Evolutionary conservation across 306 rosid species (phyloP), one percentile per base, ranked within the genome.

Genomic region (Vicia sativa): DNA sequence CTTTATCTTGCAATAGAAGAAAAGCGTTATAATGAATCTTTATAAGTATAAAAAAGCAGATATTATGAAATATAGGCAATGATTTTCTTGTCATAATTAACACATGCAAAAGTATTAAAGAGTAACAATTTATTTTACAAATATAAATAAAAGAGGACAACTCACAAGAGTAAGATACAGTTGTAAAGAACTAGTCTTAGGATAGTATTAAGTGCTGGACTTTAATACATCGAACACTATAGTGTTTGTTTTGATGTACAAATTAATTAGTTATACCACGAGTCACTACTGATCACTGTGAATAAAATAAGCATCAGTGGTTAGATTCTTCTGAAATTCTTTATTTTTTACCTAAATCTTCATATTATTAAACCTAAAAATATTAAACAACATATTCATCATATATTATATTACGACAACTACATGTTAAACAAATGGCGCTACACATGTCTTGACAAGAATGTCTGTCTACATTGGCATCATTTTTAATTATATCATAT

Each of bases 51-150:
- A 6, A n/a, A 37, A 64, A 59, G 65, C 6, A 18, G 5, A 25
- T 25, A 34, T n/a, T n/a, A 55, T 74, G 82, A 74, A 70, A 67
- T 61, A 14, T 65, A 69, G 77, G 78, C 68, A 74, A 56, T 52
- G 53, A 73, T 69, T 60, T 70, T 65, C 0, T 59, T 37, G 80
- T 31, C 72, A 74, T 52, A 43, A 67, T 65, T 54, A 10, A 43
- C 49, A 60, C 48, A 74, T 42, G 74, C 5, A 73, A 58, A 73
- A 73, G 15, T 9, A 25, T 15, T 48, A 72, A 48, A 37, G 62
- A 2, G 69, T 3, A 25, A n/a, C 46, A 68, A 13, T 38, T 2
- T 38, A 2, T 38, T 38, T 38, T 7, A 38, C 42, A 41, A 13
- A 41, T 41, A 26, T 65, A 14, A 46, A 46, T 14, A 28, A 60